Percentiles rank a stretch among this genome's conserved stretches.
These are phyloP conservation scores for Fusarium subtropicale DNA, from an alignment of 2,329 filamentous ascomycete genomes.

Conservation along the genomic window DNA sequence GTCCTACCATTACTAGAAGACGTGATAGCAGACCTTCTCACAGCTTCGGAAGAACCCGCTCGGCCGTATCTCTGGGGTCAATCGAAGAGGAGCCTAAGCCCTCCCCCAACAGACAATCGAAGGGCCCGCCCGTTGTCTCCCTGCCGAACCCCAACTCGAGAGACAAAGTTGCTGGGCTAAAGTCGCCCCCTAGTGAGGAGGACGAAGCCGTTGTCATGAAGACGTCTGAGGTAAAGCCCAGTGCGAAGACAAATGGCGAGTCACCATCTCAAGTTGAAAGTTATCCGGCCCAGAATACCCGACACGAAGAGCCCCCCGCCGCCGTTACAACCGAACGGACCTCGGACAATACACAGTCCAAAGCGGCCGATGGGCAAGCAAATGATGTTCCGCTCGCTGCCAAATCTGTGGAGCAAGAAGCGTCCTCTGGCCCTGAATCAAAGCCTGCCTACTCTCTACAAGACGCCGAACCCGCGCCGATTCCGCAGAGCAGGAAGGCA, in stretches of 20 bases:
- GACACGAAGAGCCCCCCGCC: constrained; percentile 3
- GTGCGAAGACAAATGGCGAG: constrained; percentile 22
- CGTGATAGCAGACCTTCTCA: constrained; percentile 51
- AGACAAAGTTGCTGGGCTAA: constrained; percentile 33
- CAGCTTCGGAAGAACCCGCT: constrained; percentile 52
- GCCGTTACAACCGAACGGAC: constrained; percentile 4
- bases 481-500: constrained; percentile 1
- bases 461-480: neutral
- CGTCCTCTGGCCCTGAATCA: neutral
- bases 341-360: neutral
- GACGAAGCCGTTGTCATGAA: constrained; percentile 57
- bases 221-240: constrained; percentile 36
- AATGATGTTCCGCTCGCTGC: neutral
- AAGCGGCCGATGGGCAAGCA: constrained; percentile 4
- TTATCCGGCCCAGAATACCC: constrained; percentile 17
- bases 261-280: constrained; percentile 33
- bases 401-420: constrained; percentile 8
- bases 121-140: constrained; percentile 36
- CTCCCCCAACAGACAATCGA: constrained; percentile 14
- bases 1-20: constrained; percentile 50
- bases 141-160: constrained; percentile 40
- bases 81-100: constrained; percentile 59
- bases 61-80: constrained; percentile 57
- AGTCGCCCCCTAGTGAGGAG: constrained; percentile 52
- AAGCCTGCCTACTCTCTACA: neutral